These are phyloP conservation scores for Cyberlindnera sargentensis DNA, from an alignment of 805 yeast genomes.

Conservation along the genomic window DNA sequence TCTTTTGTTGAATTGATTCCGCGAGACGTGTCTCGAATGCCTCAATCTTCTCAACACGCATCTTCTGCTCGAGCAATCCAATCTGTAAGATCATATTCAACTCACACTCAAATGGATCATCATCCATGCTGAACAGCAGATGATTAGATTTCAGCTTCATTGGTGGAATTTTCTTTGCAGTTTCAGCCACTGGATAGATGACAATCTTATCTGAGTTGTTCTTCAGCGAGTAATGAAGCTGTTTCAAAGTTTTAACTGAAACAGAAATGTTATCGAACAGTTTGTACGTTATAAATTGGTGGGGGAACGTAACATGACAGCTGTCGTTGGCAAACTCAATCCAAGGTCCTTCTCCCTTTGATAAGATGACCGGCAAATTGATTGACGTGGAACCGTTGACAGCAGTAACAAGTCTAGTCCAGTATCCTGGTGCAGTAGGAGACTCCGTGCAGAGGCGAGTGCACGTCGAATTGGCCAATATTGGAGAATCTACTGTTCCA, in stretches of 20 bases:
- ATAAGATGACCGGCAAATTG: conserved; percentile 25
- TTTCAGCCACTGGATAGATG: conserved; percentile 32
- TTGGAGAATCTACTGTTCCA: conserved; percentile 17
- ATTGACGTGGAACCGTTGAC: conserved; percentile 27
- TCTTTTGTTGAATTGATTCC: conserved; percentile 12
- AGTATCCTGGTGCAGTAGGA: conserved; percentile 36
- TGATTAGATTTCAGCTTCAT: conserved; percentile 48
- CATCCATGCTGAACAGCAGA: conserved; percentile 64
- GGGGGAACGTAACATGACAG: conserved; percentile 57
- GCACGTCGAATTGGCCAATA: conserved; percentile 25
- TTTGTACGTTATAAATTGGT: conserved; percentile 65
- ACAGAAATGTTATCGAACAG: conserved; percentile 77
- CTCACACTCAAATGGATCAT: conserved; percentile 84
- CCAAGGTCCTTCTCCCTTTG: conserved; percentile 25
- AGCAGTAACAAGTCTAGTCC: conserved; percentile 43
- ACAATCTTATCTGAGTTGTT: conserved; percentile 31
- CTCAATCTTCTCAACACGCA: conserved; percentile 44
- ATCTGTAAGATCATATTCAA: conserved; percentile 56
- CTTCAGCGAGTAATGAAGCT: conserved; percentile 44
- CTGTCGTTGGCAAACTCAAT: conserved; percentile 32
- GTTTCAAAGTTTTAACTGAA: conserved; percentile 57
- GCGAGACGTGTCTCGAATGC: conserved; percentile 31
- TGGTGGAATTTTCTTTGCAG: conserved; percentile 46
- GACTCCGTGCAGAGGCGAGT: conserved; percentile 45
- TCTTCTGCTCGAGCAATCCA: conserved; percentile 59